A percentile compares a stretch with the other conserved stretches of the same genome.
Conservation (phyloP, 148 eudicot species). For the Rhododendron mucronatum region DNA sequence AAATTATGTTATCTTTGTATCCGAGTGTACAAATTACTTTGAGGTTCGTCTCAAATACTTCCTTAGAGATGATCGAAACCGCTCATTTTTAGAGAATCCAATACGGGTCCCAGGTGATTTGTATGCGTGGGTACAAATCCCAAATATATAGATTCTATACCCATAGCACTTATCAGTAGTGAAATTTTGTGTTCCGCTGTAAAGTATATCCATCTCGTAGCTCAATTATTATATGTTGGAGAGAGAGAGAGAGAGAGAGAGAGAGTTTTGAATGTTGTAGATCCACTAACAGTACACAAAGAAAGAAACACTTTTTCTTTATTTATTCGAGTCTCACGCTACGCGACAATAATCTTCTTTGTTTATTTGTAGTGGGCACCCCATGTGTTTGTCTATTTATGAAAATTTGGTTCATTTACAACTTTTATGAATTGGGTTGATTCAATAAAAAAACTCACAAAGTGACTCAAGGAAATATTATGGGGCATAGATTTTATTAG, state of each 20-base stretch:
- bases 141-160: no score
- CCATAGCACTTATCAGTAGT: no score
- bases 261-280: not conserved
- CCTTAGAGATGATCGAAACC: no score
- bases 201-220: no score
- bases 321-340: not conserved
- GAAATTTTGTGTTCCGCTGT: no score
- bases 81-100: no score
- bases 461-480: not conserved
- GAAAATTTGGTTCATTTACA: not conserved
- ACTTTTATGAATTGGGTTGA: not conserved
- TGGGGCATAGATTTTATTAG: not conserved
- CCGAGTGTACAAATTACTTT: no score
- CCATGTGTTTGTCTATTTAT: not conserved
- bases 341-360: not conserved
- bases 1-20: no score
- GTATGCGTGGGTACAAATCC: no score
- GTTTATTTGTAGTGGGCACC: not conserved
- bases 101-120: no score
- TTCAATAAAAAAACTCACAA: not conserved
- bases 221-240: no score
- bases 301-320: not conserved
- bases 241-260: not conserved
- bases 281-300: not conserved
- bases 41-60: no score